phyloP scores from a whole-genome alignment of 1,139 yeast genomes.

The Kazachstania sp. region DNA sequence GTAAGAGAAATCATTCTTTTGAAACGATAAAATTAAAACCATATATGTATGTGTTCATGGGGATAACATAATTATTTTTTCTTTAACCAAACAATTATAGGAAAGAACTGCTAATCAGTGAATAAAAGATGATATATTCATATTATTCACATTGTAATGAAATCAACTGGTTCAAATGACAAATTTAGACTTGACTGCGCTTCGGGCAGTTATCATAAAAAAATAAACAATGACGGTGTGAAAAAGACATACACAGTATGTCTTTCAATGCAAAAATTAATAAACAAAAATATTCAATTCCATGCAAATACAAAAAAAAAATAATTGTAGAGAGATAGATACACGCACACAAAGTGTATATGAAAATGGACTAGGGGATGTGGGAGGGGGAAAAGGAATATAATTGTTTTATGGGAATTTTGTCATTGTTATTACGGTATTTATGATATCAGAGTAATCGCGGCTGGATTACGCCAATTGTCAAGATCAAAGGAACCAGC shows the following conservation, averaged over 20 bases:
- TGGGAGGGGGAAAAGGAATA: not conserved
- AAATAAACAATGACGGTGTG: not conserved
- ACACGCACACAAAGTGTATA: not conserved
- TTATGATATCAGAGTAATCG: constrained; percentile 24
- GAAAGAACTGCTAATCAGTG: not conserved
- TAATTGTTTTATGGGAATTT: too few relatives aligned
- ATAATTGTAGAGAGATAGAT: not conserved
- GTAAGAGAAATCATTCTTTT: too few relatives aligned
- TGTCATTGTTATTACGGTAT: not conserved
- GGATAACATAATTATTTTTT: not conserved
- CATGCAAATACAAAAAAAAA: not conserved
- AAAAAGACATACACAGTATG: too few relatives aligned
- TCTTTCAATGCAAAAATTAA: not conserved
- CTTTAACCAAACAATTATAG: not conserved
- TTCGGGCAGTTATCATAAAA: constrained; percentile 20
- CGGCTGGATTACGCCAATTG: constrained; percentile 40
- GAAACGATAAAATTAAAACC: too few relatives aligned
- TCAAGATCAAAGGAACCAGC: constrained; percentile 28
- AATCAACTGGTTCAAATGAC: constrained; percentile 22
- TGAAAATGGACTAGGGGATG: not conserved
- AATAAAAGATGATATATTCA: not conserved
- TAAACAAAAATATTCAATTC: not conserved
- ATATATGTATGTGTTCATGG: too few relatives aligned
- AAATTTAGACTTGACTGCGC: constrained; percentile 28
- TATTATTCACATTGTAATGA: constrained; percentile 12